Percentiles rank a stretch among this genome's conserved stretches.
phyloP scores from a whole-genome alignment of 495 filamentous ascomycete species.

The Penicillium dipodomyicola region DNA sequence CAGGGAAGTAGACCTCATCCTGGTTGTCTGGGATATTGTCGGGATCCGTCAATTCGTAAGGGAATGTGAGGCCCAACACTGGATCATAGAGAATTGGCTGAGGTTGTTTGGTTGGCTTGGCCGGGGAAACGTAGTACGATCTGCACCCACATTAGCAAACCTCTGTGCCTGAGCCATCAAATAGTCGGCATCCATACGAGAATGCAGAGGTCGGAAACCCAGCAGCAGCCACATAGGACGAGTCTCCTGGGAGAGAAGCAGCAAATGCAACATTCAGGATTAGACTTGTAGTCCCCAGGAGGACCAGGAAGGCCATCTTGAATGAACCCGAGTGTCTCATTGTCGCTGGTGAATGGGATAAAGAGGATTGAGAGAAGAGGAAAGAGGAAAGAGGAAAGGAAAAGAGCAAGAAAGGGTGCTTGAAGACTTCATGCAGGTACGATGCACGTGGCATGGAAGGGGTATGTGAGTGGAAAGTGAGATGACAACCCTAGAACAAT shows the following conservation, averaged over 20 bases:
- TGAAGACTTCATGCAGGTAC: neutral
- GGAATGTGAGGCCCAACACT: slow-evolving; percentile 55
- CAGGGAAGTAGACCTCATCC: slow-evolving; percentile 53
- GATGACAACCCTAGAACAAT: neutral
- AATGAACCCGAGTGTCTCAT: neutral
- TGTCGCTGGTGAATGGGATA: neutral
- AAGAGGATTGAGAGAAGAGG: neutral
- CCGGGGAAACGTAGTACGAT: slow-evolving; percentile 49
- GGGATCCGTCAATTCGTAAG: slow-evolving; percentile 55
- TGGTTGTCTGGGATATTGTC: slow-evolving; percentile 48
- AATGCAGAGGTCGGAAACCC: slow-evolving; percentile 56
- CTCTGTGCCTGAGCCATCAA: neutral
- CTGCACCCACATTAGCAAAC: slow-evolving; percentile 14
- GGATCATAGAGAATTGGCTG: slow-evolving; percentile 58
- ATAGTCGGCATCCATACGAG: slow-evolving; percentile 23
- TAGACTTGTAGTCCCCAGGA: neutral
- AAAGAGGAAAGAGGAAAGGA: neutral
- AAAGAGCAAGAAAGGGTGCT: no score
- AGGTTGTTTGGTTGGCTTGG: slow-evolving; percentile 54
- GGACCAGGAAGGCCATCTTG: slow-evolving; percentile 14
- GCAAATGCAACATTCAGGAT: neutral
- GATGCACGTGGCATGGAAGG: neutral
- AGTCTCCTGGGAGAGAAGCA: slow-evolving; percentile 31
- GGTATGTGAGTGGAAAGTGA: neutral
- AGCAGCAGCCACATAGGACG: slow-evolving; percentile 49